phyloP scores from a whole-genome alignment of 2,329 filamentous ascomycete genomes.

The Colletotrichum cuscutae region DNA sequence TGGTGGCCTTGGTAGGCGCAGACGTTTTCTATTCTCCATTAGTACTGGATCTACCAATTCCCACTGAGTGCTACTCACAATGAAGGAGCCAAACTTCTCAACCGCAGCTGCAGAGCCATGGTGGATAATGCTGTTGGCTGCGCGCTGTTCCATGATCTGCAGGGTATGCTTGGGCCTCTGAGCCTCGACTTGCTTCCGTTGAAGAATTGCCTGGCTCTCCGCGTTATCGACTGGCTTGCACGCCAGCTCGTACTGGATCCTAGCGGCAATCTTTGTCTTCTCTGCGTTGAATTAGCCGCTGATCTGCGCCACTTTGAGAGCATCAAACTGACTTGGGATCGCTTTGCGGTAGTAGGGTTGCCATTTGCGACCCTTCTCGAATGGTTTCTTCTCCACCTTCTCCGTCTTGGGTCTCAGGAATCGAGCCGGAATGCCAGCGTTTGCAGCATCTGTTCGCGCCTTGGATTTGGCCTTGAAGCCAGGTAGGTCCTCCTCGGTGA shows the following conservation, averaged over 20 bases:
- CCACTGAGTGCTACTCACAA: slow-evolving; percentile 58
- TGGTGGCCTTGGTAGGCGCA: slow-evolving; percentile 54
- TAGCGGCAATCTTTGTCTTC: slow-evolving; percentile 80
- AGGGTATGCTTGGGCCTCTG: slow-evolving; percentile 61
- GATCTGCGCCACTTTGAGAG: background rate
- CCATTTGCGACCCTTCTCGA: slow-evolving; percentile 55
- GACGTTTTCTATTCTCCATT: slow-evolving; percentile 59
- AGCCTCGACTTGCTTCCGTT: slow-evolving; percentile 55
- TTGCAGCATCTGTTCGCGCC: slow-evolving; percentile 64
- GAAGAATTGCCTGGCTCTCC: slow-evolving; percentile 47
- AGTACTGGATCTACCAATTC: background rate
- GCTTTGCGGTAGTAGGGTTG: slow-evolving; percentile 75
- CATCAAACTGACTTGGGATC: slow-evolving; percentile 73
- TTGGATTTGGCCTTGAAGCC: slow-evolving; percentile 74
- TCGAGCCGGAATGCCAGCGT: slow-evolving; percentile 68
- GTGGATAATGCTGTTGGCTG: slow-evolving; percentile 65
- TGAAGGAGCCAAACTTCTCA: slow-evolving; percentile 62
- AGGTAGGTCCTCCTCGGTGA: slow-evolving; percentile 83
- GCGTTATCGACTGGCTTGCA: slow-evolving; percentile 46
- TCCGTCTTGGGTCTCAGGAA: slow-evolving; percentile 57
- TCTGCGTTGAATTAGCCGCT: slow-evolving; percentile 60
- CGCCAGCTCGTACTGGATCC: slow-evolving; percentile 79
- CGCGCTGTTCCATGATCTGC: slow-evolving; percentile 60
- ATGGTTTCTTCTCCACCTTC: slow-evolving; percentile 58
- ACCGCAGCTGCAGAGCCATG: slow-evolving; percentile 65